phyloP scores from a whole-genome alignment of 2,329 filamentous ascomycete genomes.

The Clonostachys chloroleuca region DNA sequence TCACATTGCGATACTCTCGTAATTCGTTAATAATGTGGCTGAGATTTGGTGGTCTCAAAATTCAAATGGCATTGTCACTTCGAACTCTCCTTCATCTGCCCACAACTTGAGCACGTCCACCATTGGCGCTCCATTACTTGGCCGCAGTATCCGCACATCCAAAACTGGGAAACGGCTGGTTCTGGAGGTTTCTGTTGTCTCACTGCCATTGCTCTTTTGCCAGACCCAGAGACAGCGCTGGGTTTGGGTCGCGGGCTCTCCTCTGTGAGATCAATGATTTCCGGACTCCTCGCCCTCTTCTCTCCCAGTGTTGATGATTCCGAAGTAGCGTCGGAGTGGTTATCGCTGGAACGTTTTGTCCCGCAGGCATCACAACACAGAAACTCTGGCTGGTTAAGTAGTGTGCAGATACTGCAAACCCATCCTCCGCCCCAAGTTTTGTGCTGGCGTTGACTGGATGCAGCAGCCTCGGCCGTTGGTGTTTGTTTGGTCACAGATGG shows the following conservation, averaged over 20 bases:
- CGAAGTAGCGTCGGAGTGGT: not conserved
- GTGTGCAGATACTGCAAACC: slow-evolving; percentile 52
- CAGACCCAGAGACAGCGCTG: not conserved
- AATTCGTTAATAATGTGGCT: too few species aligned
- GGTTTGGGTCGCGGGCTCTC: slow-evolving; percentile 15
- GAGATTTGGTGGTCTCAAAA: too few species aligned
- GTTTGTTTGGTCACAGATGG: not conserved
- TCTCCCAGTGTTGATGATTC: slow-evolving; percentile 6
- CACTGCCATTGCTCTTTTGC: not conserved
- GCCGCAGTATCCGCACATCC: slow-evolving; percentile 49
- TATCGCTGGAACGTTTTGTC: slow-evolving; percentile 24
- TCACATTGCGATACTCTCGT: too few species aligned
- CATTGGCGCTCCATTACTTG: slow-evolving; percentile 47
- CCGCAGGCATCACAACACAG: slow-evolving; percentile 55
- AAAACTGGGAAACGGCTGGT: slow-evolving; percentile 24
- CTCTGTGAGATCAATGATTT: slow-evolving; percentile 25
- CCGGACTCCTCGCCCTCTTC: slow-evolving; percentile 7
- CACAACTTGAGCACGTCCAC: slow-evolving; percentile 54
- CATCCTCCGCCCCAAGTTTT: slow-evolving; percentile 24
- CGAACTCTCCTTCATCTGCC: slow-evolving; percentile 47
- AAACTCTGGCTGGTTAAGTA: slow-evolving; percentile 46
- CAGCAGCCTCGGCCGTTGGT: not conserved
- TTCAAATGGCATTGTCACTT: slow-evolving; percentile 8
- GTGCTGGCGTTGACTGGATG: not conserved
- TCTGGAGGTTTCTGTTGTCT: slow-evolving; percentile 4